Conservation (phyloP, 2,329 filamentous ascomycete genomes). For the Aureobasidium subglaciale region DNA sequence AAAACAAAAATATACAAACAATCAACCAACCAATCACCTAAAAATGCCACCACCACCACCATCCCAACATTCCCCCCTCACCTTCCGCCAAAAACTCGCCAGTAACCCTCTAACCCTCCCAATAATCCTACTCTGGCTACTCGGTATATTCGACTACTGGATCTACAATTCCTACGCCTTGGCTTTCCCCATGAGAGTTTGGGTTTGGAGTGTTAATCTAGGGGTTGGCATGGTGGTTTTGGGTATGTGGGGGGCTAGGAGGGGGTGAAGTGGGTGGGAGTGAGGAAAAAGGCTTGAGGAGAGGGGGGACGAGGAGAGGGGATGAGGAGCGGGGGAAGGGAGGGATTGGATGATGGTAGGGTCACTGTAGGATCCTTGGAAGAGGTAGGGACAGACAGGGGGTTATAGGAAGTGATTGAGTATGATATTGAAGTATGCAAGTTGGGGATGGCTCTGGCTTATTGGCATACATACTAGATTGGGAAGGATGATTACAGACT, state of each 20-base stretch:
- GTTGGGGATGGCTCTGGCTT: no score
- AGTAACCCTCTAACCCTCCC: background rate
- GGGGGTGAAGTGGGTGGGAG: background rate
- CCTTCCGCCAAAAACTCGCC: background rate
- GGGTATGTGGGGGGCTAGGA: background rate
- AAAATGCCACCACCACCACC: no score
- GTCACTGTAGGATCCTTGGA: no score
- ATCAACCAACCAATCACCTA: no score
- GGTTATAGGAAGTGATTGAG: no score
- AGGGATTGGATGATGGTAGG: no score
- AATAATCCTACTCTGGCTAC: background rate
- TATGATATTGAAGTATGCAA: no score
- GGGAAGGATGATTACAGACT: no score
- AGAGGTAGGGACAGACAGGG: no score
- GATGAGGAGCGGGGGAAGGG: background rate
- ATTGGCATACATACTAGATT: no score
- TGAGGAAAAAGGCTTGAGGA: background rate
- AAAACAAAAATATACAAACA: background rate
- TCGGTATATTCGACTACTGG: background rate
- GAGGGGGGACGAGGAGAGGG: background rate
- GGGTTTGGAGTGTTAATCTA: background rate
- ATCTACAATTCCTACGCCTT: background rate
- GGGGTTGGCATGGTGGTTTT: background rate
- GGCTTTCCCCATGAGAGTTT: background rate
- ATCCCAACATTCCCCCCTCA: no score